These are phyloP conservation scores for Cephalotrichum gorgonifer DNA, from an alignment of 2,329 filamentous ascomycete species.

Conservation along the genomic window DNA sequence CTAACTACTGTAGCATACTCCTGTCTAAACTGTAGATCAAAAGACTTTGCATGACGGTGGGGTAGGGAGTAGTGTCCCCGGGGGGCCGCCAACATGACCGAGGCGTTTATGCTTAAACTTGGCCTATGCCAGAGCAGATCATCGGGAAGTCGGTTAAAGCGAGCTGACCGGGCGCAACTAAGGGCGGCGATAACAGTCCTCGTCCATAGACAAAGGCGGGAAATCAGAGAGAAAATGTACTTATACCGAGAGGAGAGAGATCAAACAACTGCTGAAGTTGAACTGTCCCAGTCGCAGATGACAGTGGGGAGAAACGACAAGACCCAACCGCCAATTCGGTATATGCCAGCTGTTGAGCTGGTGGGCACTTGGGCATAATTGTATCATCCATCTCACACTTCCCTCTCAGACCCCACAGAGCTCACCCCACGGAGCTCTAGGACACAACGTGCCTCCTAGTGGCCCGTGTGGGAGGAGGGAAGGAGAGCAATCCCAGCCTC, in stretches of 20 bases:
- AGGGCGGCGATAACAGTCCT: background rate
- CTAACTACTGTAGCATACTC: too few relatives aligned
- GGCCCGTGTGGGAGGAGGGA: background rate
- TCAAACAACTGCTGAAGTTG: too few relatives aligned
- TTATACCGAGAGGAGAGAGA: too few relatives aligned
- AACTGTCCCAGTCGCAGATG: too few relatives aligned
- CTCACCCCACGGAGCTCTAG: too few relatives aligned
- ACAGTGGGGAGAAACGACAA: too few relatives aligned
- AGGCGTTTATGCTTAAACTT: conserved; percentile 2
- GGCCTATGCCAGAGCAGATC: background rate
- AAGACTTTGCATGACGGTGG: background rate
- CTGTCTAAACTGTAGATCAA: background rate
- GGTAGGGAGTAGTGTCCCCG: background rate
- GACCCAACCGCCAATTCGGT: too few relatives aligned
- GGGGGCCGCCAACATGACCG: background rate
- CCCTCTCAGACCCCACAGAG: too few relatives aligned
- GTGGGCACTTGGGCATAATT: too few relatives aligned
- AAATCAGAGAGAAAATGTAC: background rate
- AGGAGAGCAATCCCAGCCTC: background rate
- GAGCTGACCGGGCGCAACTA: background rate
- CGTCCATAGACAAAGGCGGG: background rate
- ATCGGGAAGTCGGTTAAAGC: background rate
- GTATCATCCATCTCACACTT: too few relatives aligned
- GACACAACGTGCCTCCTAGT: too few relatives aligned
- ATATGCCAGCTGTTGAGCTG: too few relatives aligned